Conservation (phyloP, 768 basidiomycete genomes). For the Rhizopogon roseolus region DNA sequence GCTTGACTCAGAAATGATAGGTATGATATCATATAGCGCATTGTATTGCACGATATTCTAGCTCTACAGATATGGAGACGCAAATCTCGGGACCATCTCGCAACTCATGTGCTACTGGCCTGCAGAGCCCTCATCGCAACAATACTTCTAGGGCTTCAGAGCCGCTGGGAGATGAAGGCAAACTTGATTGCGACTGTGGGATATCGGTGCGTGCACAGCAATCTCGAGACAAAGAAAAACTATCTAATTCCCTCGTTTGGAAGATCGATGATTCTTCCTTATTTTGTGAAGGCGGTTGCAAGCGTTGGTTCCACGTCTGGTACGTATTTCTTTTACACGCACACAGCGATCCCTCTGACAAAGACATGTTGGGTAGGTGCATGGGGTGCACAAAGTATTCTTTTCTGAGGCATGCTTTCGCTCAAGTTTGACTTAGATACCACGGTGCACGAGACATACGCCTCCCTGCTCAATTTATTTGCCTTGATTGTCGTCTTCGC, state of each 20-base stretch:
- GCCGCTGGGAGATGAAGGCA: slow-evolving; percentile 28
- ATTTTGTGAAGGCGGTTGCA: slow-evolving; percentile 71
- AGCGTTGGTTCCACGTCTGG: slow-evolving; percentile 76
- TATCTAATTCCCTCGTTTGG: too few relatives aligned
- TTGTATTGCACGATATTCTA: neutral
- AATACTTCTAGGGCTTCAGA: slow-evolving; percentile 7
- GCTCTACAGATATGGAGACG: slow-evolving; percentile 26
- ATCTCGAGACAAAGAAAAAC: neutral
- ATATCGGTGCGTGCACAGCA: slow-evolving; percentile 38
- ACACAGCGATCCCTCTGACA: neutral
- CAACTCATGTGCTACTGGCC: slow-evolving; percentile 2
- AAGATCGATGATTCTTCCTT: slow-evolving; percentile 55
- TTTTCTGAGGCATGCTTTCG: neutral
- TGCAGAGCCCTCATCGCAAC: neutral
- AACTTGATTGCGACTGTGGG: slow-evolving; percentile 67
- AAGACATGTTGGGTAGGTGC: slow-evolving; percentile 22
- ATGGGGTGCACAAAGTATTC: slow-evolving; percentile 27
- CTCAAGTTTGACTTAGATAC: slow-evolving; percentile 37
- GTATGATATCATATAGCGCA: slow-evolving; percentile 19
- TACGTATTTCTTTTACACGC: slow-evolving; percentile 25
- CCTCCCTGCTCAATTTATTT: slow-evolving; percentile 57
- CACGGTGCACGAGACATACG: slow-evolving; percentile 54
- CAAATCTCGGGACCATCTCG: slow-evolving; percentile 14
- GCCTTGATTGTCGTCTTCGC: slow-evolving; percentile 73
- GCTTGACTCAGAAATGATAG: slow-evolving; percentile 45